Base-by-base conservation (phyloP, 2,329 filamentous ascomycete genomes). In the Ustulina deusta region DNA sequence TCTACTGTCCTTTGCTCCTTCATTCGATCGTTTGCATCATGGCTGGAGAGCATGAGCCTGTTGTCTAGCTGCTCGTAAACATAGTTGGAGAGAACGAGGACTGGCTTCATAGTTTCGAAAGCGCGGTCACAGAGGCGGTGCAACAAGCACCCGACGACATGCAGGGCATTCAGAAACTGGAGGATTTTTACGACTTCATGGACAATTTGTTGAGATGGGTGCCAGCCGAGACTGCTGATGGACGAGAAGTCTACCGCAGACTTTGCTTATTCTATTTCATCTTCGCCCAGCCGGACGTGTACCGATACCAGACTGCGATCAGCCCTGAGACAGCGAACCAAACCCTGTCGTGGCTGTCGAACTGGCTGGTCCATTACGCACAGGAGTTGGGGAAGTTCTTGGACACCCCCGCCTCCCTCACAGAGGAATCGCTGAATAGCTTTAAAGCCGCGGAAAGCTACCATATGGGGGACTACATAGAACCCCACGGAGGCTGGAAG, bases 181-280 rank as follows among this genome's bases (percentile, higher is more conserved):
- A 32, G 2, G 32, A 57, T 29, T 63, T 38, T 22, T 49, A 29
- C 44, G n/a, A 38, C 38, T 63, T 29, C 44, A 42, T 49, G 2
- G 17, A 63, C 61, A 10, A 25, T 11, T 27, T 56, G 1, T 40
- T 63, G 40, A 55, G 11, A 20, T 63, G 61, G 61, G 52, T 49
- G 6, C 61, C 61, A 40, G 34, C 20, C 42, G 61, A 63, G 49
- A 15, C 20, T n/a, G 7, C 22, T 7, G 29, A 20, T 15, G 61
- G 61, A 27, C 40, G 51, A 32, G 27, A 63, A 49, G 38, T 63
- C 51, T 63, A 63, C 61, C 27, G 25, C 29, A 58, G 51, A 36
- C 55, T 63, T 22, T 57, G 22, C 32, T 1, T 55, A 13, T 66
- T 66, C 42, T 66, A 66, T 29, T 66, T 56, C 17, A 17, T 66